Base-by-base conservation (phyloP, 306 rosid species). In the cucumber (Cucumis sativus) region DNA sequence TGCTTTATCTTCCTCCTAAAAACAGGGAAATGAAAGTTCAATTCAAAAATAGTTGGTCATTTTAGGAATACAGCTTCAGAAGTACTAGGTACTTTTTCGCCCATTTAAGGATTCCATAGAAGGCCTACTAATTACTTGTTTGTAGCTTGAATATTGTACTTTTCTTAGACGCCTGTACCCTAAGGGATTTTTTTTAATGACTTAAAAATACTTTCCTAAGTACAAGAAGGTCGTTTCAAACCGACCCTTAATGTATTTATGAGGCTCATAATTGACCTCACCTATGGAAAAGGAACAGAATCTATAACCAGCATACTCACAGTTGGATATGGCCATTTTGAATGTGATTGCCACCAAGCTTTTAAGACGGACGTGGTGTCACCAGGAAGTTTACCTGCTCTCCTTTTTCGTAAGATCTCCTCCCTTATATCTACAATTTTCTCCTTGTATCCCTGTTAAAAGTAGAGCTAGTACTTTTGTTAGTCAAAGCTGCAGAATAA, bases 301-400 rank as follows among this genome's bases (percentile, higher is more conserved):
- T 1, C 18, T 25, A 72, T 20, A 49, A 71, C 7, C 16, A 51
- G 60, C 67, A 66, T 78, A 84, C 89, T 87, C 84, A 96, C 99
- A 0, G 99, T 96, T 45, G 99, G 99, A 81, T 96, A 96, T 71
- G 98, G 99, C 99, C 99, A 96, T 79, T 92, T 92, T 51, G 98
- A 80, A 85, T 96, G 99, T 78, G 98, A 87, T 80, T 91, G 92
- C 99, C 99, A 96, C 99, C 99, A 96, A 76, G 92, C 81, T 80
- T 96, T 96, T 23, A 96, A 85, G 63, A 96, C 99, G 16, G 99
- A 96, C 72, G 99, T 96, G 1, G 99, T 96, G 88, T 91, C 97
- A 23, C 99, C 97, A 16, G 99, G 99, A 85, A 96, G 99, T 77
- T 96, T 96, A 75, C 99, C 99, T 3, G 99, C 99, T 85, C 99